Percentiles rank a stretch among this genome's conserved stretches.
phyloP scores from a whole-genome alignment of 805 yeast species.

The Lipomyces starkeyi region DNA sequence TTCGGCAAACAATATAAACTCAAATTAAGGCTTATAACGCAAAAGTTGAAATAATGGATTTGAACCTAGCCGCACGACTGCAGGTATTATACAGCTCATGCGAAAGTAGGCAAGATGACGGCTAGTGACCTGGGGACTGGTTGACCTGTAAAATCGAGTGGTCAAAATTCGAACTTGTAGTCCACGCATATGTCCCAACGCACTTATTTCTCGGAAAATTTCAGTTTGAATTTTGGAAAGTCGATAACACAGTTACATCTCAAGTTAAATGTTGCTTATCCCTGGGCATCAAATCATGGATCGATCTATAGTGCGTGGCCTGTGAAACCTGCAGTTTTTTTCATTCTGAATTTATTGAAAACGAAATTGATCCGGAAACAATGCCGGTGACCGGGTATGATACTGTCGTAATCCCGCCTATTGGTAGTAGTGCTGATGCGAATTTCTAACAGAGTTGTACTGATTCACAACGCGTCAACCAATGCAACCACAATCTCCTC shows the following conservation, averaged over 20 bases:
- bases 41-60: too few species aligned
- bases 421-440: constrained; percentile 1
- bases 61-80: too few species aligned
- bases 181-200: too few species aligned
- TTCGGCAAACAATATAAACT: too few species aligned
- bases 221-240: not conserved
- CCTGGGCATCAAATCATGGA: not conserved
- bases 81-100: too few species aligned
- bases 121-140: too few species aligned
- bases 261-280: not conserved
- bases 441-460: constrained; percentile 15
- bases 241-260: not conserved
- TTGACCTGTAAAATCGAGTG: too few species aligned
- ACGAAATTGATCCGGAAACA: not conserved
- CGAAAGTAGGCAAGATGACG: too few species aligned
- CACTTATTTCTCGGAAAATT: too few species aligned
- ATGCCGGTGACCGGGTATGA: constrained; percentile 27
- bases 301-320: not conserved
- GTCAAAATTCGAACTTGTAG: too few species aligned
- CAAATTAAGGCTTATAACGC: too few species aligned
- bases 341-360: not conserved
- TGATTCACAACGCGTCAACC: constrained; percentile 25
- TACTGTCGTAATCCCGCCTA: not conserved
- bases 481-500: constrained; percentile 58
- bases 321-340: too few species aligned